Percentiles rank a stretch among this genome's conserved stretches.
Evolutionary conservation across 2,329 filamentous ascomycete genomes (phyloP).

Genomic region (Monosporascus sp.): DNA sequence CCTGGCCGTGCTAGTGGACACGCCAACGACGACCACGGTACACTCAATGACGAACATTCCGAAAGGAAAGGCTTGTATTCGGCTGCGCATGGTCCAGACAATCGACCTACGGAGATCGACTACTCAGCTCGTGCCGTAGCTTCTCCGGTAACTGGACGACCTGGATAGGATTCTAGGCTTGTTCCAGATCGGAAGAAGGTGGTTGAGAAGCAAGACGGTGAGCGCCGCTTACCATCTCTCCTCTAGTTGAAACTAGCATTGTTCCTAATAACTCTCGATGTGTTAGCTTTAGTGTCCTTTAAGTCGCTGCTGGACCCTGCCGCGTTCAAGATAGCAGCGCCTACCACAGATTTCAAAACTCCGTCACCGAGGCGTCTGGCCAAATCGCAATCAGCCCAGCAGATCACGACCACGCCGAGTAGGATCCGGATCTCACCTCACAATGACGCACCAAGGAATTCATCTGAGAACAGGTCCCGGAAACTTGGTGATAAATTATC

Average conservation of each 20-base stretch:
- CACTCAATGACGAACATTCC: not conserved
- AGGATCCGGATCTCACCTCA: not conserved
- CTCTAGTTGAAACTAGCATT: not conserved
- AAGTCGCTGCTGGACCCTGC: constrained; percentile 2
- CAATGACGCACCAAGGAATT: not conserved
- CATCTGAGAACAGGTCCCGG: not conserved
- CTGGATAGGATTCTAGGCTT: constrained; percentile 22
- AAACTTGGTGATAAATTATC: not conserved
- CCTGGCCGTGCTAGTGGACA: not conserved
- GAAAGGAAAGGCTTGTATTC: not conserved
- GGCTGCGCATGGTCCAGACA: not conserved
- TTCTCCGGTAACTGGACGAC: constrained; percentile 10
- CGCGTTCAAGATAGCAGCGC: not conserved
- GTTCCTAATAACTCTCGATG: constrained; percentile 4
- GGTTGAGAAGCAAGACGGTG: constrained; percentile 25
- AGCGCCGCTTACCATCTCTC: constrained; percentile 5
- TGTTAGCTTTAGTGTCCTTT: constrained; percentile 4
- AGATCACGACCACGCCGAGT: not conserved
- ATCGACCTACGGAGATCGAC: not conserved
- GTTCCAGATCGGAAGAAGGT: constrained; percentile 25
- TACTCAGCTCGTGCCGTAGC: not conserved
- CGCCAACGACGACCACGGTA: not conserved
- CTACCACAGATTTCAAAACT: not conserved
- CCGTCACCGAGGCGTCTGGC: constrained; percentile 6
- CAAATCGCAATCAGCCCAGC: constrained; percentile 2